Base-by-base conservation (phyloP, 2,329 filamentous ascomycete species). In the Chaetomiaceae sp. region DNA sequence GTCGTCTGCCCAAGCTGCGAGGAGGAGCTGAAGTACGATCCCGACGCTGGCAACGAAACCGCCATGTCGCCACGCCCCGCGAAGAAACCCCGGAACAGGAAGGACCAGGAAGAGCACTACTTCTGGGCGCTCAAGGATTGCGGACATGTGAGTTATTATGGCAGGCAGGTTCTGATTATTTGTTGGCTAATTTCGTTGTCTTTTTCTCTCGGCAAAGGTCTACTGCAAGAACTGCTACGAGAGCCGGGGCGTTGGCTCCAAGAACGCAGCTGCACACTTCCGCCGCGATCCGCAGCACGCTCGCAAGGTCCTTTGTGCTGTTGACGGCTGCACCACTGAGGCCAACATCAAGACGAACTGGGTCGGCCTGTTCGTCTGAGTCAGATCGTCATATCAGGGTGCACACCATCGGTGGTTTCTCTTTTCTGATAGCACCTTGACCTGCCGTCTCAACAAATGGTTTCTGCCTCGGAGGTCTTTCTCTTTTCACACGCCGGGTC, bases 101-200 rank as follows among this genome's bases (percentile, higher is more conserved):
- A 77, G 61, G 71, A 75, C 17, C 68, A 73, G 6, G 77, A 75
- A 19, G 90, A 95, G 68, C 84, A 88, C 63, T 87, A 96, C 62
- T 92, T 97, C 55, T 97, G 91, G 90, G 86, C 93, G 1, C 77
- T 93, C 31, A 96, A 91, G 68, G 78, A 78, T 45, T 99, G 93
- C 66, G 93, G 93, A 57, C 93, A 99, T 72, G 93, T 97, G 78
- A 64, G 76, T 66, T 42, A n/a, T n/a, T n/a, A n/a, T n/a, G n/a
- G n/a, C n/a, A n/a, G n/a, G n/a, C n/a, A n/a, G n/a, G n/a, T n/a
- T n/a, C n/a, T n/a, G n/a, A n/a, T 31, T 25, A 35, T 35, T 27
- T 25, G 17, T 44, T 42, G 4, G 13, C 9, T 20, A 9, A 8
- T 3, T 19, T 7, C 17, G 2, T 38, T 16, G 25, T 31, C n/a